Percentiles rank a stretch among this genome's conserved stretches.
Evolutionary conservation across 2,329 filamentous ascomycete species (phyloP).

Genomic region (Ophiobolus disseminans): DNA sequence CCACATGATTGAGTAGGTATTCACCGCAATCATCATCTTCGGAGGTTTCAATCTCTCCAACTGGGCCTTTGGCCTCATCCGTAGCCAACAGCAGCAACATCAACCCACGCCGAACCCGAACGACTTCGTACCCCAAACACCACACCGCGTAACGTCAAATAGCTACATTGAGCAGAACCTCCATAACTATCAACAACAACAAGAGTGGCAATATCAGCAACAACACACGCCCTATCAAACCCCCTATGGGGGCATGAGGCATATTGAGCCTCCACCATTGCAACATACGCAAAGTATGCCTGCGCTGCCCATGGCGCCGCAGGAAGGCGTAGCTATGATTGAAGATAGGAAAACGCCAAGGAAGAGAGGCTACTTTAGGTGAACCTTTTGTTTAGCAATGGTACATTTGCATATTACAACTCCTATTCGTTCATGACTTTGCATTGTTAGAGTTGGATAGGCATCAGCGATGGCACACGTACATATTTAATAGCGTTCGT

Average conservation of each 20-base stretch:
- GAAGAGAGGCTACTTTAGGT: conserved; percentile 30
- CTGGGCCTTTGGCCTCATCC: conserved; percentile 65
- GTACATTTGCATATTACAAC: background rate
- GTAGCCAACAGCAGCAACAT: conserved; percentile 47
- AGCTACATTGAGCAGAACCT: conserved; percentile 28
- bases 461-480: too few relatives aligned
- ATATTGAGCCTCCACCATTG: conserved; percentile 28
- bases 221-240: conserved; percentile 35
- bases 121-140: conserved; percentile 40
- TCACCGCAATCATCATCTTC: conserved; percentile 57
- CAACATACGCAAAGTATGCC: conserved; percentile 41
- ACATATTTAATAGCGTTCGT: too few relatives aligned
- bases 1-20: conserved; percentile 50
- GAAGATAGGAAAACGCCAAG: conserved; percentile 24
- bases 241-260: conserved; percentile 29
- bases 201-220: conserved; percentile 26
- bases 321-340: conserved; percentile 8
- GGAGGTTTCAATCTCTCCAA: conserved; percentile 65
- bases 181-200: conserved; percentile 22
- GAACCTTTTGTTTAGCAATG: background rate
- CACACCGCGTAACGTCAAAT: conserved; percentile 35
- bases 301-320: conserved; percentile 19
- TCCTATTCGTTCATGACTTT: background rate
- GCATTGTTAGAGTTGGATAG: background rate
- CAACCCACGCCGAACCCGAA: conserved; percentile 20